Percentiles rank a stretch among this genome's conserved stretches.
Evolutionary conservation across 108 stramenopile species (phyloP).

Genomic region (Stephanodiscus minutulus): DNA sequence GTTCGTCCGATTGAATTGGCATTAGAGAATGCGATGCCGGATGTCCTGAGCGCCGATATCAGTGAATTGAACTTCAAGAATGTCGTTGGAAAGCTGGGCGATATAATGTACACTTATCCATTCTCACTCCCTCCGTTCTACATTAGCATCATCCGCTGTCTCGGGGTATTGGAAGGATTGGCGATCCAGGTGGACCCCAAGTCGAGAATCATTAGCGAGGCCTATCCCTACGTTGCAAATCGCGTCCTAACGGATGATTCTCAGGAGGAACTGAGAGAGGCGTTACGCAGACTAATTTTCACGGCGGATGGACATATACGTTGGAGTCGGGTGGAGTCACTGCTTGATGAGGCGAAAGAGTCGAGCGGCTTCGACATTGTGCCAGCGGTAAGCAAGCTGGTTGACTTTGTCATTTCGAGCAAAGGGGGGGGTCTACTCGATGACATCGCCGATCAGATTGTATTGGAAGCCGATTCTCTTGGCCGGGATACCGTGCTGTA

Average conservation of each 20-base stretch:
- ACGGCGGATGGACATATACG: constrained; percentile 81
- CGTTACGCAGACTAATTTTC: constrained; percentile 77
- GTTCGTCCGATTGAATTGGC: constrained; percentile 87
- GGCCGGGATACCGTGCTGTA: constrained; percentile 70
- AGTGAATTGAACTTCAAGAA: constrained; percentile 96
- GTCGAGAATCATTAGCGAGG: constrained; percentile 87
- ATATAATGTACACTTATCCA: constrained; percentile 97
- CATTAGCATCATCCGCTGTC: constrained; percentile 96
- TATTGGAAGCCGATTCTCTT: constrained; percentile 75
- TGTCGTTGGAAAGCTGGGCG: constrained; percentile 93
- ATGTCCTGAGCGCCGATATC: constrained; percentile 92
- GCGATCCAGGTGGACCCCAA: constrained; percentile 94
- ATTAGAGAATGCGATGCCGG: constrained; percentile 89
- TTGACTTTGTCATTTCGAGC: constrained; percentile 75
- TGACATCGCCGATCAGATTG: constrained; percentile 76
- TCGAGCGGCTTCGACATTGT: constrained; percentile 83
- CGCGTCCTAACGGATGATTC: constrained; percentile 91
- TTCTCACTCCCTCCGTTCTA: constrained; percentile 97
- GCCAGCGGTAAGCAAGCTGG: constrained; percentile 79
- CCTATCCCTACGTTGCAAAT: constrained; percentile 96
- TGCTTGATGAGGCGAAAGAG: constrained; percentile 83
- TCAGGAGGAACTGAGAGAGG: constrained; percentile 83
- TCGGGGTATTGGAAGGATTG: constrained; percentile 95
- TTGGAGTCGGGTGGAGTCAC: constrained; percentile 90
- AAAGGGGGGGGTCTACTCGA: constrained; percentile 78